A percentile compares a stretch with the other conserved stretches of the same genome.
Evolutionary conservation across 1,284 basidiomycete genomes (phyloP).

Genomic region (Inonotus hispidus): DNA sequence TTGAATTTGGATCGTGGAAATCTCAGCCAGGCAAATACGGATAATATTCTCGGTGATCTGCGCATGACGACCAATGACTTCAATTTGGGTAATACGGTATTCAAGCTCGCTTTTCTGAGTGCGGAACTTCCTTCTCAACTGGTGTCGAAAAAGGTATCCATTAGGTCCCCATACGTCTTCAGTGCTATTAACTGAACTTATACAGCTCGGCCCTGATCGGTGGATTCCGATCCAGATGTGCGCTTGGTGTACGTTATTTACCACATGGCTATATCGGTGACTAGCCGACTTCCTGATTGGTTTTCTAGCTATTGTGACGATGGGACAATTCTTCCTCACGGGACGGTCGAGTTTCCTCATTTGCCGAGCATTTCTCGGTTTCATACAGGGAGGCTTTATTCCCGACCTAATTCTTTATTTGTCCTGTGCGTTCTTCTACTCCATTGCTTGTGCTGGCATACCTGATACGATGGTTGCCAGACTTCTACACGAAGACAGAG

Average conservation of each 20-base stretch:
- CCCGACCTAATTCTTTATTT: constrained; percentile 30
- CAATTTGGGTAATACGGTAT: constrained; percentile 33
- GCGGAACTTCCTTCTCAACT: constrained; percentile 31
- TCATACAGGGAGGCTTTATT: constrained; percentile 33
- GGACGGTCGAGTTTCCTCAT: constrained; percentile 27
- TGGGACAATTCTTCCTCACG: constrained; percentile 28
- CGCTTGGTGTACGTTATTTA: background rate
- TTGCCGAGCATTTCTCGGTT: constrained; percentile 19
- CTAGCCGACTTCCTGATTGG: constrained; percentile 12
- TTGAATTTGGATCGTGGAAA: constrained; percentile 28
- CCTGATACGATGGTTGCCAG: background rate
- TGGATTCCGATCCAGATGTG: constrained; percentile 17
- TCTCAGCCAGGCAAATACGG: constrained; percentile 44
- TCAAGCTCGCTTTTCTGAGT: constrained; percentile 28
- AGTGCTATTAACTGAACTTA: background rate
- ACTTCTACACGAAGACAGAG: background rate
- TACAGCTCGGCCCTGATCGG: constrained; percentile 29
- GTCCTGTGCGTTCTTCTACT: constrained; percentile 26
- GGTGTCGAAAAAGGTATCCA: constrained; percentile 27
- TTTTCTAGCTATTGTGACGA: constrained; percentile 26
- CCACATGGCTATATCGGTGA: constrained; percentile 16
- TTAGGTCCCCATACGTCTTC: background rate
- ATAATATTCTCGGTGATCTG: constrained; percentile 51
- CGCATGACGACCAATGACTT: constrained; percentile 40
- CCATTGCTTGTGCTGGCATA: background rate